Evolutionary conservation across 441 rosid genomes (phyloP).

Genomic region (Eruca vesicaria): DNA sequence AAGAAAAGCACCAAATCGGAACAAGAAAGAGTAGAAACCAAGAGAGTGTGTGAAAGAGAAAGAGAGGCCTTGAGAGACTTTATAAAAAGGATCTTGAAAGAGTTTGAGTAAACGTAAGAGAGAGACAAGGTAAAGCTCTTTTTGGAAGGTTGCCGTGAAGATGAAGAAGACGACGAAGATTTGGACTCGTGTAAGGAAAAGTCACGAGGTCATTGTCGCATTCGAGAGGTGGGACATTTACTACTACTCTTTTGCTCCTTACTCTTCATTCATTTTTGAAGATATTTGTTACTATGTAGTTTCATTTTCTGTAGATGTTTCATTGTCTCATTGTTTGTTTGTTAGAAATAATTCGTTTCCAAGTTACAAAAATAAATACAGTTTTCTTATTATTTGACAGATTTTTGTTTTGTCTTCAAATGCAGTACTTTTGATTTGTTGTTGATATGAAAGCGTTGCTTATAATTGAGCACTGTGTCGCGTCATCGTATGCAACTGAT

Average conservation of each 20-base stretch:
- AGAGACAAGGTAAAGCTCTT: constrained; percentile 22
- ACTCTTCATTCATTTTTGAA: not conserved
- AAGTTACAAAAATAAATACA: not conserved
- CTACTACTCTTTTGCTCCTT: not conserved
- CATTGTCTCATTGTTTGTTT: not conserved
- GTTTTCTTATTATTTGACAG: not conserved
- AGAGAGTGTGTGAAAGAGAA: constrained; percentile 1
- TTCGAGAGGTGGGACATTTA: constrained; percentile 5
- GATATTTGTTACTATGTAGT: not conserved
- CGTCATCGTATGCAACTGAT: not conserved
- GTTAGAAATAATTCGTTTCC: not conserved
- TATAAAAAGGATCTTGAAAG: not conserved
- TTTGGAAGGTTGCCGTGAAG: constrained; percentile 24
- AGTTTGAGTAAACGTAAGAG: constrained; percentile 28
- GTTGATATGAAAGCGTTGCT: not conserved
- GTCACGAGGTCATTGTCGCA: constrained; percentile 21
- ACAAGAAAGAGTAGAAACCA: constrained; percentile 11
- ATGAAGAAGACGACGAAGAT: constrained; percentile 26
- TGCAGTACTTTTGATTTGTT: not conserved
- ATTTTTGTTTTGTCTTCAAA: not conserved
- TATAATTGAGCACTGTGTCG: not conserved
- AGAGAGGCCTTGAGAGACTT: not conserved
- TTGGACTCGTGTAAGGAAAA: constrained; percentile 3
- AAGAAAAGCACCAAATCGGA: not conserved
- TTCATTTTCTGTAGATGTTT: no score